These are phyloP conservation scores for Pythium sukuiense DNA, from an alignment of 352 stramenopile genomes.

Conservation along the genomic window DNA sequence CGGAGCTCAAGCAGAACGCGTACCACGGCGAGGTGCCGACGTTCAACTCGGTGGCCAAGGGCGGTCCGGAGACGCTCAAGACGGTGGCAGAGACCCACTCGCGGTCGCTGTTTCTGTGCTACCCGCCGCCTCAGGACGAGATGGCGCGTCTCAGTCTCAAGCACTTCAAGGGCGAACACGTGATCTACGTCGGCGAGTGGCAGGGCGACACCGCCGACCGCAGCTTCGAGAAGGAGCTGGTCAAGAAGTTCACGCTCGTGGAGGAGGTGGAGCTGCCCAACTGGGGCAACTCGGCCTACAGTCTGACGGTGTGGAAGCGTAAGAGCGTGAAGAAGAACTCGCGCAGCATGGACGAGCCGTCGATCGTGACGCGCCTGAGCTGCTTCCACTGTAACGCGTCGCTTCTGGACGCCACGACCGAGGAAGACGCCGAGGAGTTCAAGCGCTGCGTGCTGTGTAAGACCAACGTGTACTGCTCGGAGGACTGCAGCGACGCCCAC, in stretches of 20 bases:
- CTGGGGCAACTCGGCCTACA: slow-evolving; percentile 79
- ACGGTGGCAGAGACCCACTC: slow-evolving; percentile 34
- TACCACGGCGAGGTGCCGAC: slow-evolving; percentile 67
- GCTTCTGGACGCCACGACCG: slow-evolving; percentile 20
- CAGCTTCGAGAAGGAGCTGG: slow-evolving; percentile 64
- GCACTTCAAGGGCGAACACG: slow-evolving; percentile 59
- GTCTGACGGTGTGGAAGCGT: slow-evolving; percentile 69
- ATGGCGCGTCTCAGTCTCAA: slow-evolving; percentile 63
- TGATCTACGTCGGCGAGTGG: slow-evolving; percentile 80
- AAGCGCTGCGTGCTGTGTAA: slow-evolving; percentile 75
- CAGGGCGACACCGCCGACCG: slow-evolving; percentile 73
- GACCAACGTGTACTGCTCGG: slow-evolving; percentile 78
- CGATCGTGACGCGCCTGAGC: slow-evolving; percentile 32
- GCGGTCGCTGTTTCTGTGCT: slow-evolving; percentile 69
- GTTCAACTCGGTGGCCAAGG: slow-evolving; percentile 59
- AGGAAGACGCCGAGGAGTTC: slow-evolving; percentile 44
- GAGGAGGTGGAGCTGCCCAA: slow-evolving; percentile 66
- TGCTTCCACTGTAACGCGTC: slow-evolving; percentile 59
- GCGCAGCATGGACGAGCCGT: slow-evolving; percentile 18
- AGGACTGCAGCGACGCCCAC: slow-evolving; percentile 43
- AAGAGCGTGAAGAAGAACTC: slow-evolving; percentile 19
- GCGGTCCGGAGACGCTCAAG: slow-evolving; percentile 55
- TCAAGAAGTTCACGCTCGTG: slow-evolving; percentile 49
- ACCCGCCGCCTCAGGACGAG: slow-evolving; percentile 58
- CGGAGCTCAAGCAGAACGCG: slow-evolving; percentile 37